Base-by-base conservation (phyloP, 768 basidiomycete genomes). In the Hygrophorus russula region DNA sequence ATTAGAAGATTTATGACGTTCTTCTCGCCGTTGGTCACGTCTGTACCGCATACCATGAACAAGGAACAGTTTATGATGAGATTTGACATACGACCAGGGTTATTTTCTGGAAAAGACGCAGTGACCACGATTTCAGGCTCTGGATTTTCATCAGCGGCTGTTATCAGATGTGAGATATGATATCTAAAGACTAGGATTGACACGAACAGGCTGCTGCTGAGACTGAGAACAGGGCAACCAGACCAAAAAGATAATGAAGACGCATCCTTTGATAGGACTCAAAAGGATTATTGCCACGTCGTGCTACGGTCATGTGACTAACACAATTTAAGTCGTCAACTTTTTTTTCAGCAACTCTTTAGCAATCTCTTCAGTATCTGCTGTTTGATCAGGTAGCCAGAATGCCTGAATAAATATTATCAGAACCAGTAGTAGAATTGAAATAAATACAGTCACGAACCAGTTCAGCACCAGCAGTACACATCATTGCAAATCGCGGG, bases 401-500 rank as follows among this genome's bases (percentile, higher is more conserved):
- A 52, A 62, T 36, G 56, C 55, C 53, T 57, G 33, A 9, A 38
- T 12, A 34, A 19, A 31, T 13, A 34, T 41, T 24, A 35, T 47
- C 44, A 45, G 36, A 31, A 38, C 44, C 3, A 38, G 45, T 27
- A 4, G 5, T 20, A 6, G 27, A 34, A 15, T 18, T 40, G 27
- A n/a, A 36, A 45, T 24, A 14, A 36, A 39, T 18, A 49, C 32
- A 49, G 41, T 13, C 8, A 60, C 72, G 50, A 51, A 92, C 93
- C 66, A 96, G 57, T 56, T 93, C 89, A 47, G 76, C 69, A 13
- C 90, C 89, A 19, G 87, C 89, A 9, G 77, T 78, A 46, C 76
- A 80, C 70, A 97, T 71, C 90, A 97, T 94, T 24, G 82, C 82
- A 47, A 75, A 71, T 45, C 87, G 76, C 6, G 93, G 92, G 58